Evolutionary conservation across 768 basidiomycete genomes (phyloP), one percentile per base, ranked within the genome.

Genomic region (Boletus coccyginus): DNA sequence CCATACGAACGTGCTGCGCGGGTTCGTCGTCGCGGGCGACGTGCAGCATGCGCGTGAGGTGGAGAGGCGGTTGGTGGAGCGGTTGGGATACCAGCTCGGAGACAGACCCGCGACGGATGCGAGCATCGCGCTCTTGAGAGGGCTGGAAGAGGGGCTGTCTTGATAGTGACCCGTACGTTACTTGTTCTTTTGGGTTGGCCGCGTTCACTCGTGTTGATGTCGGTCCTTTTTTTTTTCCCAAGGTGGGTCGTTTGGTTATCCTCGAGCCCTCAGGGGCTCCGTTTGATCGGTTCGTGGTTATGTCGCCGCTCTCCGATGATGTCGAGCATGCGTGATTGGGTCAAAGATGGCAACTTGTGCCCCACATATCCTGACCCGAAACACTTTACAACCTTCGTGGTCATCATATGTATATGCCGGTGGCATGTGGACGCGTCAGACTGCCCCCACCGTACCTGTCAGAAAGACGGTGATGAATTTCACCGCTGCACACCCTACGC

Each of bases 1-100:
- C 2, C 75, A 80, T 42, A 73, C 73, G 0, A 73, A 71, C 40
- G 62, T 77, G 46, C 52, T 81, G 50, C 67, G 69, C 1, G 75
- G 75, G 17, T 76, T 79, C 33, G 56, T 78, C 21, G 35, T 67
- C 12, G 60, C 71, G 5, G 62, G 61, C 29, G 61, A 67, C 29
- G 49, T 73, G 9, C 43, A 53, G n/a, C 70, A 66, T 8, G 74
- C 76, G 6, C 61, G 62, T 17, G 64, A 70, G 46, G 70, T 78
- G 10, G 68, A 65, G 46, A 40, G 41, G 36, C 69, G 72, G 50
- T 42, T 75, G 38, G 36, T 56, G n/a, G 52, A 41, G 3, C 46
- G 46, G 44, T 63, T 58, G 19, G 55, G 51, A 36, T 73, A 76
- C 51, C 56, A 39, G 10, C 58, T 43, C 5, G 72, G 74, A 19